Evolutionary conservation across 2,329 filamentous ascomycete species (phyloP).

Genomic region (Aspergillus fijiensis): DNA sequence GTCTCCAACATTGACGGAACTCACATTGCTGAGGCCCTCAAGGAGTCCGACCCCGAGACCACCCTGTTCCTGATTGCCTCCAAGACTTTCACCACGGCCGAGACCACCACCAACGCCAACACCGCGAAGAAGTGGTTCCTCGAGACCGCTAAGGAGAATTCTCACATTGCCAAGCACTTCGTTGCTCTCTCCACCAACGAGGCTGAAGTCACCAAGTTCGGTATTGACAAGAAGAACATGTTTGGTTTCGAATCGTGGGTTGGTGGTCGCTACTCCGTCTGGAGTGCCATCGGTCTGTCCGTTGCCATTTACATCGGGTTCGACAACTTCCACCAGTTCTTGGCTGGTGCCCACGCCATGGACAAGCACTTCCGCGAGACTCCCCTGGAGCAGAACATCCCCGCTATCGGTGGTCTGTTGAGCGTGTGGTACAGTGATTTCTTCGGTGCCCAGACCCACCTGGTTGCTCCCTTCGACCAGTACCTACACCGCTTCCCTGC

Average conservation of each 20-base stretch:
- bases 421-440: conserved; percentile 99
- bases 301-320: conserved; percentile 93
- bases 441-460: conserved; percentile 95
- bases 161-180: conserved; percentile 92
- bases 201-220: conserved; percentile 93
- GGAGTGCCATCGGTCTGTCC: conserved; percentile 95
- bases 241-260: conserved; percentile 99
- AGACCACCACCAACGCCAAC: conserved; percentile 96
- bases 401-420: conserved; percentile 83
- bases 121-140: conserved; percentile 97
- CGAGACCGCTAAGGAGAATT: conserved; percentile 71
- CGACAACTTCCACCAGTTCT: conserved; percentile 97
- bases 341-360: conserved; percentile 93
- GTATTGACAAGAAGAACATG: conserved; percentile 99
- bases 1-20: conserved; percentile 99
- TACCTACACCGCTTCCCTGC: conserved; percentile 99
- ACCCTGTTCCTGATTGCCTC: conserved; percentile 98
- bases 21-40: conserved; percentile 91
- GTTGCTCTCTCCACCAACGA: conserved; percentile 97
- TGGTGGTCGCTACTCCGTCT: conserved; percentile 95
- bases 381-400: conserved; percentile 92
- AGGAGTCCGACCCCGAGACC: conserved; percentile 87
- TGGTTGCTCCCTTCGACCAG: conserved; percentile 97
- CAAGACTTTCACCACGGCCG: conserved; percentile 98
- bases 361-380: conserved; percentile 96